Evolutionary conservation across 768 basidiomycete species (phyloP).

Genomic region (Thelephora ganbajun): DNA sequence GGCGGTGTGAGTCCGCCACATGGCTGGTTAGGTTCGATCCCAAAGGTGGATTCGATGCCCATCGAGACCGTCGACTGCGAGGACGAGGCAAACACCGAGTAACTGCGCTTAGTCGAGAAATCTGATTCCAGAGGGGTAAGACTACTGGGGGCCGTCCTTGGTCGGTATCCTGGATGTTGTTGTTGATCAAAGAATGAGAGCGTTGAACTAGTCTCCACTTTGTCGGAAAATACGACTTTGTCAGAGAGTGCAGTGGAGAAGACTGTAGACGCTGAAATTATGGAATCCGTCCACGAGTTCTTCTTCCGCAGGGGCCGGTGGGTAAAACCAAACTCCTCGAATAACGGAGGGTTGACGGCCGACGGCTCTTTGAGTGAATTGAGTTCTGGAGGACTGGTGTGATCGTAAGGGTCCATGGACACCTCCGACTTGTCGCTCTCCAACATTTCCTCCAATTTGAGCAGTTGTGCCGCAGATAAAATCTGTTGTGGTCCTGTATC

Average conservation of each 20-base stretch:
- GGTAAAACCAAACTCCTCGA: background rate
- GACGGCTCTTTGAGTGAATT: background rate
- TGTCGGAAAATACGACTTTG: background rate
- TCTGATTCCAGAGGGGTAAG: too few species aligned
- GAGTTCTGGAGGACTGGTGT: background rate
- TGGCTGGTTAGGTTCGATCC: slow-evolving; percentile 18
- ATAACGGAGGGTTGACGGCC: too few species aligned
- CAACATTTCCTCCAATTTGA: slow-evolving; percentile 39
- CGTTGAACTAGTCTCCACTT: background rate
- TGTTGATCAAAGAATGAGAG: background rate
- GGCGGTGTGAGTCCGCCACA: slow-evolving; percentile 34
- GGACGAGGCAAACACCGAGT: too few species aligned
- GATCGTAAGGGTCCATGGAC: background rate
- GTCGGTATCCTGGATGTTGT: background rate
- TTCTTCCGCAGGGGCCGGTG: background rate
- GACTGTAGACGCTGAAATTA: slow-evolving; percentile 6
- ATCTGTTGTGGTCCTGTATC: slow-evolving; percentile 54
- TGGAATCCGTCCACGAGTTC: background rate
- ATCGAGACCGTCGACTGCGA: too few species aligned
- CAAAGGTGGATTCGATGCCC: background rate
- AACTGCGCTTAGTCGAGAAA: too few species aligned
- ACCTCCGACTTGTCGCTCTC: slow-evolving; percentile 15
- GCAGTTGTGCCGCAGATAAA: slow-evolving; percentile 53
- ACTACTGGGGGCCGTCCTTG: background rate
- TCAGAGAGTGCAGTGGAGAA: background rate